Evolutionary conservation across 129 eudicot species (phyloP).

Genomic region (Ambrosia artemisiifolia): DNA sequence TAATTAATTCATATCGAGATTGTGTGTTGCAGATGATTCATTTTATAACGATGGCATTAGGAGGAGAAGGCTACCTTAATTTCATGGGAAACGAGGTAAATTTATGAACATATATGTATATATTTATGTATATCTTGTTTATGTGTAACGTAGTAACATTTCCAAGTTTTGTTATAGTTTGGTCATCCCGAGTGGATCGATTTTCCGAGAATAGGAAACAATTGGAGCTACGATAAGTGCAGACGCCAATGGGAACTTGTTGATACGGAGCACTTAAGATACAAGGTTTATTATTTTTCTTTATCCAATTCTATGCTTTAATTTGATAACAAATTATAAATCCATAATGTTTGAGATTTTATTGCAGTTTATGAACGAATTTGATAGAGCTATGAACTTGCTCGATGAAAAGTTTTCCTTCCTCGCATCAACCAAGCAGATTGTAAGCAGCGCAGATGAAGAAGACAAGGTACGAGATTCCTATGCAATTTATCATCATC

Average conservation of each 20-base stretch:
- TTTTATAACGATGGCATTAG: slow-evolving; percentile 95
- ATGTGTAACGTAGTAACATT: neutral
- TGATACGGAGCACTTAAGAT: slow-evolving; percentile 86
- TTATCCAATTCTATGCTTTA: neutral
- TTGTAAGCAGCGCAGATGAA: slow-evolving; percentile 79
- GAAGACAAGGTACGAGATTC: slow-evolving; percentile 60
- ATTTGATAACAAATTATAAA: neutral
- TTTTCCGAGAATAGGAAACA: slow-evolving; percentile 93
- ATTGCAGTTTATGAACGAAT: slow-evolving; percentile 84
- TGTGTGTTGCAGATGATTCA: slow-evolving; percentile 78
- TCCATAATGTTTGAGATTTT: neutral
- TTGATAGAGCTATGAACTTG: slow-evolving; percentile 86
- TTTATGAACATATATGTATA: neutral
- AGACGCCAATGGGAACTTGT: slow-evolving; percentile 97
- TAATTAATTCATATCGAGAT: neutral
- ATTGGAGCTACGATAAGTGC: slow-evolving; percentile 83
- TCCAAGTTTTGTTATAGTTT: slow-evolving; percentile 45
- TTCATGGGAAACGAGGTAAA: slow-evolving; percentile 99
- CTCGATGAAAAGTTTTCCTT: slow-evolving; percentile 74
- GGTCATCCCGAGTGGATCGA: slow-evolving; percentile 99
- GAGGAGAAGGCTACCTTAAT: slow-evolving; percentile 98
- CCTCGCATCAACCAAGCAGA: slow-evolving; percentile 77
- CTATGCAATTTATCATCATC: neutral
- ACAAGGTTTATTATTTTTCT: slow-evolving; percentile 52
- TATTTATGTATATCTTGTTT: neutral